Conservation (phyloP, 1,284 basidiomycete species). For the Paramarasmius palmivorus region DNA sequence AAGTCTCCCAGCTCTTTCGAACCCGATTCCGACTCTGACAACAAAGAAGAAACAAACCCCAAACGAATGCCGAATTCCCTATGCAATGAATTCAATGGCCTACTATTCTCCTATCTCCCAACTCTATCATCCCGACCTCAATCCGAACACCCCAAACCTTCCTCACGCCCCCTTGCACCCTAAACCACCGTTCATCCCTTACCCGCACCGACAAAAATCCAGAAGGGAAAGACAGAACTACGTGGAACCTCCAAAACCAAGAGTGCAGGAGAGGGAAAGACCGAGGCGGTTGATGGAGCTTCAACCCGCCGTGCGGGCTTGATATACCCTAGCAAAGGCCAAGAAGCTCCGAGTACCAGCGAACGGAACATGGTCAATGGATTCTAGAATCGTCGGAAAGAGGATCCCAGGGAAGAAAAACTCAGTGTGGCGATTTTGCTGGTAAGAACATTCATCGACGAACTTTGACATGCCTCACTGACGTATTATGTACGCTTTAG, state of each 20-base stretch:
- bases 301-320: too few species aligned
- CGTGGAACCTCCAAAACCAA: slow-evolving; percentile 26
- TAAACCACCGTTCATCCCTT: slow-evolving; percentile 57
- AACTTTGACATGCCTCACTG: too few species aligned
- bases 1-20: not conserved
- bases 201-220: slow-evolving; percentile 35
- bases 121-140: slow-evolving; percentile 30
- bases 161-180: slow-evolving; percentile 39
- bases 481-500: too few species aligned
- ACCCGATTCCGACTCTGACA: not conserved
- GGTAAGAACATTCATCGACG: too few species aligned
- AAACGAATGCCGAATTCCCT: slow-evolving; percentile 24
- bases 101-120: slow-evolving; percentile 64
- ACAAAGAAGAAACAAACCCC: not conserved
- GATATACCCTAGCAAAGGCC: too few species aligned
- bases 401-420: too few species aligned
- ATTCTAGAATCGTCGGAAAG: too few species aligned
- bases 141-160: slow-evolving; percentile 17
- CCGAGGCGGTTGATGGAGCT: slow-evolving; percentile 57
- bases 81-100: slow-evolving; percentile 46
- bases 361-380: too few species aligned
- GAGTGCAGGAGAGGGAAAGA: slow-evolving; percentile 39
- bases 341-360: too few species aligned
- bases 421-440: too few species aligned
- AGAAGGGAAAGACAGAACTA: slow-evolving; percentile 64